These are phyloP conservation scores for Cronartium ribicola DNA, from an alignment of 1,284 basidiomycete species.

Conservation along the genomic window DNA sequence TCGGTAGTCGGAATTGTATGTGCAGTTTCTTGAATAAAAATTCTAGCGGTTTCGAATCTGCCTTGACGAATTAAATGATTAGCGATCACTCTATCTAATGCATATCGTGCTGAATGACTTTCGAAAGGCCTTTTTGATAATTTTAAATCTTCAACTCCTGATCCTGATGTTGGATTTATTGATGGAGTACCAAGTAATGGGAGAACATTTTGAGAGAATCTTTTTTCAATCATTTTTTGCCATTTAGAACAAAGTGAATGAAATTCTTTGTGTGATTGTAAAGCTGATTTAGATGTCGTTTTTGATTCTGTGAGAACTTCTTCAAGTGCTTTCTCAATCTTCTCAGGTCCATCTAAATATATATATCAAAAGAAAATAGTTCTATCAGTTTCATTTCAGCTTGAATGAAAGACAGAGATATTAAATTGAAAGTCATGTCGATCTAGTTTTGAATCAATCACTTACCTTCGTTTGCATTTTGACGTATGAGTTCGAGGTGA, in stretches of 20 bases:
- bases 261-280: conserved; percentile 31
- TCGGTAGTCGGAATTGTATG: conserved; percentile 6
- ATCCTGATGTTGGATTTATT: not conserved
- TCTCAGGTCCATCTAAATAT: conserved; percentile 14
- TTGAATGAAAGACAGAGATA: not conserved
- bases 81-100: conserved; percentile 27
- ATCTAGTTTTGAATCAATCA: not conserved
- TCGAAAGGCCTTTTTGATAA: conserved; percentile 24
- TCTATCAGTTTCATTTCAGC: not conserved
- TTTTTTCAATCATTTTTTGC: conserved; percentile 38
- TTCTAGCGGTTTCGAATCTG: conserved; percentile 33
- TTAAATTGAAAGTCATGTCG: not conserved
- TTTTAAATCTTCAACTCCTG: not conserved
- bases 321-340: conserved; percentile 14
- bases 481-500: conserved; percentile 20
- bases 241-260: conserved; percentile 35
- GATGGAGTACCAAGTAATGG: conserved; percentile 26
- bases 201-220: conserved; percentile 31
- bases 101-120: conserved; percentile 10
- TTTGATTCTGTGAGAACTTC: conserved; percentile 23
- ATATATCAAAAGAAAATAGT: not conserved
- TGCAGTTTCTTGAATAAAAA: conserved; percentile 21
- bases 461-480: conserved; percentile 6
- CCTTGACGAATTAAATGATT: conserved; percentile 33
- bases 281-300: conserved; percentile 18